Evolutionary conservation across 345 rosid species (phyloP).

Genomic region (Physaria fendleri): DNA sequence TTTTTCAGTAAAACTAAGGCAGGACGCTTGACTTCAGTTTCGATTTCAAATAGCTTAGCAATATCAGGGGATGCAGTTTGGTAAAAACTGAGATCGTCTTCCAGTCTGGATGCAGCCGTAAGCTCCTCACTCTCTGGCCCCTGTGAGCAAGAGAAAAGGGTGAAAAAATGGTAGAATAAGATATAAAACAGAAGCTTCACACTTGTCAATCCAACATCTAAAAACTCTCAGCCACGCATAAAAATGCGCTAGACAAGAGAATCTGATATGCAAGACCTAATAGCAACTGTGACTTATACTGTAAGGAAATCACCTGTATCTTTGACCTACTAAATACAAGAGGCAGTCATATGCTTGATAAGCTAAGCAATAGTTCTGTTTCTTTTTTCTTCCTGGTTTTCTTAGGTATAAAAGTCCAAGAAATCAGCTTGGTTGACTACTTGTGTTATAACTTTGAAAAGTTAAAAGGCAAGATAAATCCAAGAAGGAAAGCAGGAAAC

Average conservation of each 20-base stretch:
- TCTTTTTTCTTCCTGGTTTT: background rate
- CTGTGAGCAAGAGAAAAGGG: conserved; percentile 25
- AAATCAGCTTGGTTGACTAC: conserved; percentile 1
- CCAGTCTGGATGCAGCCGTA: conserved; percentile 36
- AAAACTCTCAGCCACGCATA: background rate
- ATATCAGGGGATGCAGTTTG: conserved; percentile 37
- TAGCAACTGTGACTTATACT: background rate
- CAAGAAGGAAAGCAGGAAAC: background rate
- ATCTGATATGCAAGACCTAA: background rate
- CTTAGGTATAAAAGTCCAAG: background rate
- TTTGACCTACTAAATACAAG: background rate
- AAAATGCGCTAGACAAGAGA: background rate
- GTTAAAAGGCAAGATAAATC: background rate
- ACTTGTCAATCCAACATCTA: conserved; percentile 7
- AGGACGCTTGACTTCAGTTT: conserved; percentile 34
- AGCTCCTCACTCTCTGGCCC: conserved; percentile 39
- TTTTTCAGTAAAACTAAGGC: conserved; percentile 35
- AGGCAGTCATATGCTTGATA: background rate
- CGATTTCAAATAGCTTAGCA: conserved; percentile 36
- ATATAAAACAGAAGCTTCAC: background rate
- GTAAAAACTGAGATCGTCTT: conserved; percentile 38
- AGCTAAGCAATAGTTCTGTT: background rate
- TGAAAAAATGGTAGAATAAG: conserved; percentile 5
- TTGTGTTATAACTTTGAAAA: background rate
- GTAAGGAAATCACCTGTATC: background rate